A percentile compares a stretch with the other conserved stretches of the same genome.
These are phyloP conservation scores for Leishmania martiniquensis DNA, from an alignment of 208 protist genomes.

Conservation along the genomic window DNA sequence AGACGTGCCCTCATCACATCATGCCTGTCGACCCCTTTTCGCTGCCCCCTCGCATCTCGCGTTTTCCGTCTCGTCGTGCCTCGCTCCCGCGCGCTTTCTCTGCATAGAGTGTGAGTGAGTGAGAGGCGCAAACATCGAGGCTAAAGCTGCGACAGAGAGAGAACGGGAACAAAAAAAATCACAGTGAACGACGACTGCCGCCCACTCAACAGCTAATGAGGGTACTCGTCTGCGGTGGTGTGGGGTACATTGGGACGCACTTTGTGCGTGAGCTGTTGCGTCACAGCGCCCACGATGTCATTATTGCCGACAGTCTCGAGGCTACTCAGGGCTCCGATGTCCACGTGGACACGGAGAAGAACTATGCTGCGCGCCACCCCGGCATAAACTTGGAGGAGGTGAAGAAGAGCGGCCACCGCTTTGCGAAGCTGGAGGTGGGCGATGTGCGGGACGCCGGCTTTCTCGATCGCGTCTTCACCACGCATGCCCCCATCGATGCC, in stretches of 20 bases:
- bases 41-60: too few relatives aligned
- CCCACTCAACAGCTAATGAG: constrained; percentile 39
- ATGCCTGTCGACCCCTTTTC: too few relatives aligned
- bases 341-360: constrained; percentile 69
- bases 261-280: constrained; percentile 93
- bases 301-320: constrained; percentile 95
- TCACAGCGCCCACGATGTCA: constrained; percentile 75
- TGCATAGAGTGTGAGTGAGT: too few relatives aligned
- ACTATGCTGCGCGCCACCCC: constrained; percentile 30
- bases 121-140: too few relatives aligned
- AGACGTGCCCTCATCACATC: too few relatives aligned
- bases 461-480: constrained; percentile 90
- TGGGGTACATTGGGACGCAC: constrained; percentile 98
- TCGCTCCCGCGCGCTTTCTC: too few relatives aligned
- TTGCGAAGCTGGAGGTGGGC: constrained; percentile 72
- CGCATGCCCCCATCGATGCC: constrained; percentile 78
- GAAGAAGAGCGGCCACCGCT: constrained; percentile 29
- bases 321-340: constrained; percentile 61
- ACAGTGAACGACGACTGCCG: not conserved
- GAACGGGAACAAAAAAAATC: not conserved
- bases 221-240: constrained; percentile 96
- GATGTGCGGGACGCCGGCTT: constrained; percentile 85
- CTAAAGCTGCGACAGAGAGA: not conserved
- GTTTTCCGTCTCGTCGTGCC: too few relatives aligned
- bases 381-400: constrained; percentile 14